Conservation (phyloP, 306 rosid species). For the Ammopiptanthus mongolicus region DNA sequence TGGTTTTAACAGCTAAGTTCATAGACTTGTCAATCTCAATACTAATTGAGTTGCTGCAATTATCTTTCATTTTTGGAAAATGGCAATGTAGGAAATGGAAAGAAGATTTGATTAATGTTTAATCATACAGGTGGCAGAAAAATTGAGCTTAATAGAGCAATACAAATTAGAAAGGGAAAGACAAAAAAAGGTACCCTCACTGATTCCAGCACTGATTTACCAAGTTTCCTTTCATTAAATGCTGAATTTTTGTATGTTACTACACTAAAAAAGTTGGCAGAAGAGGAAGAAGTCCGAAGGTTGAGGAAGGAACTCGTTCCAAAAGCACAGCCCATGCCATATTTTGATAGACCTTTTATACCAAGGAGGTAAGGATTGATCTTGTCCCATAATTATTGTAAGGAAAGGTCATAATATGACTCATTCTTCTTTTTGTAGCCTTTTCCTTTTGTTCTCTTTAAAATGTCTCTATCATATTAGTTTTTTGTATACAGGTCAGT, state of each 20-base stretch:
- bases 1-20: background rate
- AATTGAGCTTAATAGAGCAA: slow-evolving; percentile 61
- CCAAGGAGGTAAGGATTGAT: slow-evolving; percentile 69
- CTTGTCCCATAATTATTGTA: background rate
- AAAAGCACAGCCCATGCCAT: slow-evolving; percentile 98
- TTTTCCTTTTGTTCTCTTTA: background rate
- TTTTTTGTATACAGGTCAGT: slow-evolving; percentile 49
- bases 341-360: slow-evolving; percentile 90
- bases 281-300: slow-evolving; percentile 83
- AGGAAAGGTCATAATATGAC: too few species aligned
- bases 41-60: background rate
- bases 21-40: background rate
- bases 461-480: background rate
- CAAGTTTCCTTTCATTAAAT: background rate
- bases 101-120: background rate
- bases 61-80: background rate
- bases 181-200: slow-evolving; percentile 53
- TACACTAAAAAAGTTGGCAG: slow-evolving; percentile 52
- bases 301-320: slow-evolving; percentile 83
- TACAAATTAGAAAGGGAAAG: slow-evolving; percentile 85
- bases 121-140: slow-evolving; percentile 63
- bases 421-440: too few species aligned
- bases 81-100: background rate
- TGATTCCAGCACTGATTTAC: background rate
- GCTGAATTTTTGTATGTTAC: background rate